Conservation (phyloP, 176 grass and related monocot species). For the Phoenix roebelenii region DNA sequence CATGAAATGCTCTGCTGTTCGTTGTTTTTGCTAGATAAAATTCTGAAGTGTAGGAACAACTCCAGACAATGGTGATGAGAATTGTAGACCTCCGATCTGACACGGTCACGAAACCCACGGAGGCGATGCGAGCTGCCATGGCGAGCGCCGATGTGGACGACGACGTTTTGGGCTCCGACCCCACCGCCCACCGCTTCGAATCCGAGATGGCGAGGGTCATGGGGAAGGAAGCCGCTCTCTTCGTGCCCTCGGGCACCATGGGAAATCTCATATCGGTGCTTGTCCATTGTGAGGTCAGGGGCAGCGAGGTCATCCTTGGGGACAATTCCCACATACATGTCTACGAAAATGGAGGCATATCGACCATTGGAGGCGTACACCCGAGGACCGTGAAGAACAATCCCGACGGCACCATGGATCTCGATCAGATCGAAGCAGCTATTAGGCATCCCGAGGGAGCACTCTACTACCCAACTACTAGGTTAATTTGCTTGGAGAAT, state of each 20-base stretch:
- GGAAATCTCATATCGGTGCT: conserved; percentile 82
- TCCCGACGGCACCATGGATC: conserved; percentile 72
- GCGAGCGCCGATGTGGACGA: conserved; percentile 82
- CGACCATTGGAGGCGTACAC: conserved; percentile 80
- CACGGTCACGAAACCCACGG: conserved; percentile 80
- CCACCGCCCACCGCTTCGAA: conserved; percentile 58
- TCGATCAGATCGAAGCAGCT: conserved; percentile 49
- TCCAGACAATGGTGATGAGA: conserved; percentile 38
- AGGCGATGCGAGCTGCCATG: conserved; percentile 83
- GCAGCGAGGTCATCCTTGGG: conserved; percentile 87
- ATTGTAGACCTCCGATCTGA: conserved; percentile 84
- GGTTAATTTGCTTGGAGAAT: conserved; percentile 93
- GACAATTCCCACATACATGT: conserved; percentile 81
- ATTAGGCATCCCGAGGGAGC: conserved; percentile 38
- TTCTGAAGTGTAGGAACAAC: neutral
- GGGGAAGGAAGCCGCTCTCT: conserved; percentile 83
- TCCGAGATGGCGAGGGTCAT: conserved; percentile 49
- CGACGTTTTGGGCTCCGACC: conserved; percentile 69
- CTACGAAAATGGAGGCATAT: conserved; percentile 87
- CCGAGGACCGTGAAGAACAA: conserved; percentile 65
- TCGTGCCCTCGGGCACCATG: conserved; percentile 97
- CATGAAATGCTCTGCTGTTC: too few species aligned
- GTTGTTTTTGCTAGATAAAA: too few species aligned
- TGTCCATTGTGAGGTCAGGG: conserved; percentile 66
- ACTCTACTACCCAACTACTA: conserved; percentile 66